Evolutionary conservation across 768 basidiomycete genomes (phyloP), one percentile per base, ranked within the genome.

Genomic region (Phanerochaete carnosa): DNA sequence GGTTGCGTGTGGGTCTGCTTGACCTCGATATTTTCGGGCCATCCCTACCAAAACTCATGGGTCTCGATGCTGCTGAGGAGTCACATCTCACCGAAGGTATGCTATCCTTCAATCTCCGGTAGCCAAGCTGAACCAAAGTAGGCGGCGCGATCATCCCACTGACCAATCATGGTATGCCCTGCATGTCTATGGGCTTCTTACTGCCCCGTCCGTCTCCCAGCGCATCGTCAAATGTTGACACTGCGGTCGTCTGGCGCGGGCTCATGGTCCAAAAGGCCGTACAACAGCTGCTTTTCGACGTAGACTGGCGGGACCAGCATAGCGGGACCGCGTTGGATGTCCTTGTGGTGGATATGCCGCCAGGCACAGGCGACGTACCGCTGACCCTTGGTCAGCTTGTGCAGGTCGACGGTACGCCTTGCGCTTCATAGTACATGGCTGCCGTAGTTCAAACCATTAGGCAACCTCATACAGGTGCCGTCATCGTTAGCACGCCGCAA

Each of bases 221-320:
- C 7, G 76, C 77, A 29, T 76, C 77, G 45, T 76, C 82, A 2
- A 80, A 80, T 57, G 80, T 80, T 35, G 93, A 95, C 69, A 85
- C 87, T 0, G 88, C 95, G 0, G 81, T 98, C 32, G 92, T 96
- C 30, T 99, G 96, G 96, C 83, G 96, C 26, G 96, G 96, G 2
- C 82, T 97, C 23, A 98, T 98, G 96, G 96, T 98, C 1, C 95
- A 96, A 75, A 98, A 98, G 70, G 95, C 95, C 26, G 94, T 95
- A 0, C 95, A 98, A 71, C 95, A 98, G 70, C 80, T 98, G 0
- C 81, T 98, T 1, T 98, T 99, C 68, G 94, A 98, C 65, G 94
- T 97, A 5, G 95, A 98, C 71, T 98, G 96, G 95, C 72, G 81
- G 35, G 72, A 71, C 23, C 57, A 57, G 30, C 65, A 61, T 5